Evolutionary conservation across 2,329 filamentous ascomycete genomes (phyloP).

Genomic region (Fusarium hostae): DNA sequence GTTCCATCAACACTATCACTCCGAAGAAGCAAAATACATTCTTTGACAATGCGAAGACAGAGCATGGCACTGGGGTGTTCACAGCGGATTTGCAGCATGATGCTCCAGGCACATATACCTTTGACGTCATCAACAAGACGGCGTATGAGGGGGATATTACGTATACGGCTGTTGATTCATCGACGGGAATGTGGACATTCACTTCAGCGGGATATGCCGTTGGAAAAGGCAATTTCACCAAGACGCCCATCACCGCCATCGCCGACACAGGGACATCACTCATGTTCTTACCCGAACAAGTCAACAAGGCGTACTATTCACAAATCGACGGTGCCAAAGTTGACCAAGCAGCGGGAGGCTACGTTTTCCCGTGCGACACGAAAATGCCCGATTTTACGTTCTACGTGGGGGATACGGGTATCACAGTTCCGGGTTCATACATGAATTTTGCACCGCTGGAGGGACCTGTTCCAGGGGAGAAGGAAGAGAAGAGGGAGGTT

Average conservation of each 20-base stretch:
- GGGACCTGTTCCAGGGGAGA: neutral
- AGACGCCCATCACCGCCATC: slow-evolving; percentile 53
- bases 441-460: slow-evolving; percentile 63
- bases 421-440: slow-evolving; percentile 65
- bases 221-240: slow-evolving; percentile 41
- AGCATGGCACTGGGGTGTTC: slow-evolving; percentile 60
- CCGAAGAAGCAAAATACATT: slow-evolving; percentile 57
- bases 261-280: slow-evolving; percentile 74
- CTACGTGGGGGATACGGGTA: slow-evolving; percentile 66
- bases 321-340: slow-evolving; percentile 56
- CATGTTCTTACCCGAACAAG: slow-evolving; percentile 65
- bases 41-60: slow-evolving; percentile 48
- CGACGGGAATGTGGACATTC: slow-evolving; percentile 74
- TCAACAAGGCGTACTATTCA: slow-evolving; percentile 62
- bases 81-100: slow-evolving; percentile 73
- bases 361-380: slow-evolving; percentile 59
- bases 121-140: slow-evolving; percentile 73
- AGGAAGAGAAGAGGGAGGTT: neutral
- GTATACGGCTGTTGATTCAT: slow-evolving; percentile 70
- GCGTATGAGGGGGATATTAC: slow-evolving; percentile 72
- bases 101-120: slow-evolving; percentile 73
- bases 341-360: slow-evolving; percentile 55
- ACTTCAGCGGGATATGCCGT: slow-evolving; percentile 39
- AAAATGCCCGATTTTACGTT: slow-evolving; percentile 62
- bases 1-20: slow-evolving; percentile 55